These are phyloP conservation scores for Bryum argenteum DNA, from an alignment of 225 moss, liverwort and hornwort genomes.

Conservation along the genomic window DNA sequence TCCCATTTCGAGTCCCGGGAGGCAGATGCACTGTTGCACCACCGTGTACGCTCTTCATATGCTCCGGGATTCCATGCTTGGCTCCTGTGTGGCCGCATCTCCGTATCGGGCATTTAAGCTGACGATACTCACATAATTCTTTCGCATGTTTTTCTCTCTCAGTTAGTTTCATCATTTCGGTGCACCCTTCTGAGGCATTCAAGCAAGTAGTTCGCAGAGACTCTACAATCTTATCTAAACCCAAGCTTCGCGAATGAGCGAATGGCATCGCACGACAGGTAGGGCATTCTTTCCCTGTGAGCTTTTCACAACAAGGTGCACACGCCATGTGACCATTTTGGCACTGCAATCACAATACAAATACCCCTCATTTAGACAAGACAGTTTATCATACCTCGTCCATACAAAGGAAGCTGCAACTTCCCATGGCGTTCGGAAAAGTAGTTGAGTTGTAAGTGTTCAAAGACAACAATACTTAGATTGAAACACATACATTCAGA, in stretches of 20 bases:
- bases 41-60: background rate
- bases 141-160: background rate
- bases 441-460: no score
- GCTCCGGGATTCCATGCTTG: background rate
- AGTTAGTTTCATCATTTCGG: no score
- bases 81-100: background rate
- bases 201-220: background rate
- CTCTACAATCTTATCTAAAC: background rate
- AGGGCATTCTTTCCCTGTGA: background rate
- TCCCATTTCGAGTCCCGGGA: background rate
- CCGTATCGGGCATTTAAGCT: background rate
- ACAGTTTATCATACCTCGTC: no score
- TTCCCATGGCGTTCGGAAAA: no score
- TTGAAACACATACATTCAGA: no score
- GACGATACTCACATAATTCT: background rate
- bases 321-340: slow-evolving; percentile 2
- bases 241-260: background rate
- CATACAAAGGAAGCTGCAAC: no score
- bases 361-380: no score
- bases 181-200: background rate
- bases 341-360: slow-evolving; percentile 8
- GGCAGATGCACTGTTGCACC: background rate
- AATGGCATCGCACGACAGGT: background rate
- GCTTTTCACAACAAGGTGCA: background rate
- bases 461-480: no score